Evolutionary conservation across 2,329 filamentous ascomycete genomes (phyloP).

Genomic region (Arachnomyces sp.): DNA sequence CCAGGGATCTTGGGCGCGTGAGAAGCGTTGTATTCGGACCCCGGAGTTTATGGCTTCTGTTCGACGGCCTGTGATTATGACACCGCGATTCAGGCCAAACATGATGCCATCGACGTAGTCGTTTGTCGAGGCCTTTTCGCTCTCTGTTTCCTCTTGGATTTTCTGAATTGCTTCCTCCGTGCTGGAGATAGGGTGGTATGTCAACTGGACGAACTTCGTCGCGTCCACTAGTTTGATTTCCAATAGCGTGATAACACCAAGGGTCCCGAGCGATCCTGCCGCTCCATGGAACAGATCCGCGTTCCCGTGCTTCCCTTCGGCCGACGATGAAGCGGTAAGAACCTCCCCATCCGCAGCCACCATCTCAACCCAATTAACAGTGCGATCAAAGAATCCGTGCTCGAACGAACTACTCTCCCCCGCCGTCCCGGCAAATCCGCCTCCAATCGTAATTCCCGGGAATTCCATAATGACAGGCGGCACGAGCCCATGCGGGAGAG

Average conservation of each 20-base stretch:
- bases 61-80: slow-evolving; percentile 56
- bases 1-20: slow-evolving; percentile 59
- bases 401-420: slow-evolving; percentile 62
- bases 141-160: slow-evolving; percentile 45
- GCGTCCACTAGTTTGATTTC: slow-evolving; percentile 52
- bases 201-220: slow-evolving; percentile 52
- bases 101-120: slow-evolving; percentile 31
- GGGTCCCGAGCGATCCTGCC: slow-evolving; percentile 52
- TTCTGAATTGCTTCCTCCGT: slow-evolving; percentile 44
- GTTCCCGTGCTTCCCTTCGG: slow-evolving; percentile 22
- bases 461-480: slow-evolving; percentile 65
- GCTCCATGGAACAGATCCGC: slow-evolving; percentile 53
- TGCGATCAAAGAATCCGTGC: slow-evolving; percentile 60
- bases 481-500: slow-evolving; percentile 48
- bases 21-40: slow-evolving; percentile 41
- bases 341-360: slow-evolving; percentile 53
- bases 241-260: slow-evolving; percentile 55
- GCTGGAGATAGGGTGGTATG: slow-evolving; percentile 50
- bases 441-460: slow-evolving; percentile 61
- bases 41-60: slow-evolving; percentile 38
- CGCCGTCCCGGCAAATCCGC: slow-evolving; percentile 58
- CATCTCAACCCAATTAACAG: slow-evolving; percentile 56
- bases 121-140: slow-evolving; percentile 21
- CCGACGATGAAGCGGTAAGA: slow-evolving; percentile 39
- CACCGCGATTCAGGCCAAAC: slow-evolving; percentile 48